Conservation (phyloP, 345 rosid genomes). For the Salix koriyanagi region DNA sequence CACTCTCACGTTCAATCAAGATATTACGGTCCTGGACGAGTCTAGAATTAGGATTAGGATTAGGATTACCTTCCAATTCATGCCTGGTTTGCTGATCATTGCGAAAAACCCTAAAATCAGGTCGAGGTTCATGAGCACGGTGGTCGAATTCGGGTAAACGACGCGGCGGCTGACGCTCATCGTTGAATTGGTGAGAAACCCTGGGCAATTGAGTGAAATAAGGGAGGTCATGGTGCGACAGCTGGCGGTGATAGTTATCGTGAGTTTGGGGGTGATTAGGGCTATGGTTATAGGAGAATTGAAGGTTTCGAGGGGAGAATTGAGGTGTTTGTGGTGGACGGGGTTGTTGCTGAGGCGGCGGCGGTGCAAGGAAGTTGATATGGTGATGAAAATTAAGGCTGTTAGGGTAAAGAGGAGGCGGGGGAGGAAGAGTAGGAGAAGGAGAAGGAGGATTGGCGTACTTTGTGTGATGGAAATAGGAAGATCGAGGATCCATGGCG, state of each 20-base stretch:
- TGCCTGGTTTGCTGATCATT: constrained; percentile 33
- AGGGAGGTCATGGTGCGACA: constrained; percentile 21
- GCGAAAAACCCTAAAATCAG: constrained; percentile 26
- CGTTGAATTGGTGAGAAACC: constrained; percentile 7
- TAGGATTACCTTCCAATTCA: constrained; percentile 28
- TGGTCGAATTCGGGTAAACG: constrained; percentile 6
- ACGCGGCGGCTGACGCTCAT: constrained; percentile 4
- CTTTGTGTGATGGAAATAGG: not conserved
- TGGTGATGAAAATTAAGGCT: not conserved
- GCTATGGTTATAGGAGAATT: constrained; percentile 7
- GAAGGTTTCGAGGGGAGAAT: not conserved
- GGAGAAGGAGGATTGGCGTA: not conserved
- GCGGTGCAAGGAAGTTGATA: not conserved
- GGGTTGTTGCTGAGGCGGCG: not conserved
- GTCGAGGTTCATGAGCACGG: not conserved
- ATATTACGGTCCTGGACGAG: constrained; percentile 34
- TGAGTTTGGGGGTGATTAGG: constrained; percentile 5
- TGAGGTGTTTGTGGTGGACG: not conserved
- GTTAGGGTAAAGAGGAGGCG: not conserved
- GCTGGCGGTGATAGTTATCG: not conserved
- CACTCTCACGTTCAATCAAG: constrained; percentile 17
- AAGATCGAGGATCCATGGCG: not conserved
- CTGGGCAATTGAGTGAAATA: constrained; percentile 25
- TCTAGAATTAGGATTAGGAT: constrained; percentile 29
- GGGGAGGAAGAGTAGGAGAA: not conserved